Conservation (phyloP, 1,284 basidiomycete species). For the Salmacisia buchloeana region DNA sequence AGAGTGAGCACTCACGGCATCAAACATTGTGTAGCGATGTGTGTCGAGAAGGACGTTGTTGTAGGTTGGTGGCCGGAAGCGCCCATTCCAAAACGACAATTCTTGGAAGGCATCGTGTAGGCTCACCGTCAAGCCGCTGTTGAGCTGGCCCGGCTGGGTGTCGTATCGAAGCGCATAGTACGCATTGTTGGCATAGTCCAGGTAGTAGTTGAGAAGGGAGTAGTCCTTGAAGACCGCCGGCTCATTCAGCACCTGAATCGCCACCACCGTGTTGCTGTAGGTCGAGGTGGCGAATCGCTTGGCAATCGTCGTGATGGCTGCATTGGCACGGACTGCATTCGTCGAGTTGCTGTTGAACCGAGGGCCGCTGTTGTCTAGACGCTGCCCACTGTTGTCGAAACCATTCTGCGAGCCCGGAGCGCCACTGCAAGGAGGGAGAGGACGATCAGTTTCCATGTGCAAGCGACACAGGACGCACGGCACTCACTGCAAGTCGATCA, state of each 20-base stretch:
- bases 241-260: constrained; percentile 43
- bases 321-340: constrained; percentile 67
- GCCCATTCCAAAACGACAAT: constrained; percentile 64
- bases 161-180: constrained; percentile 35
- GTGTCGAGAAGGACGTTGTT: constrained; percentile 69
- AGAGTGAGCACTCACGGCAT: constrained; percentile 9
- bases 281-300: constrained; percentile 27
- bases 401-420: constrained; percentile 54
- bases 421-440: no score
- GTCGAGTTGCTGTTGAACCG: constrained; percentile 65
- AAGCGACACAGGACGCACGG: no score
- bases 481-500: constrained; percentile 70
- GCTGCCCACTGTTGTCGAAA: constrained; percentile 63
- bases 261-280: constrained; percentile 34
- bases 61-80: constrained; percentile 59
- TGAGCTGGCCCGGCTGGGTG: constrained; percentile 28
- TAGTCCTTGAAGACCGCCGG: constrained; percentile 15
- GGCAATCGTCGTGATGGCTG: constrained; percentile 60
- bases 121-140: constrained; percentile 50
- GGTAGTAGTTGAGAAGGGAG: background rate
- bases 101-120: constrained; percentile 82
- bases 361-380: constrained; percentile 55
- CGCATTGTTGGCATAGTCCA: background rate
- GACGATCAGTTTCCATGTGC: no score
- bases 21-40: constrained; percentile 48